phyloP scores from a whole-genome alignment of 2,329 filamentous ascomycete genomes.

The Alternaria gaisen region DNA sequence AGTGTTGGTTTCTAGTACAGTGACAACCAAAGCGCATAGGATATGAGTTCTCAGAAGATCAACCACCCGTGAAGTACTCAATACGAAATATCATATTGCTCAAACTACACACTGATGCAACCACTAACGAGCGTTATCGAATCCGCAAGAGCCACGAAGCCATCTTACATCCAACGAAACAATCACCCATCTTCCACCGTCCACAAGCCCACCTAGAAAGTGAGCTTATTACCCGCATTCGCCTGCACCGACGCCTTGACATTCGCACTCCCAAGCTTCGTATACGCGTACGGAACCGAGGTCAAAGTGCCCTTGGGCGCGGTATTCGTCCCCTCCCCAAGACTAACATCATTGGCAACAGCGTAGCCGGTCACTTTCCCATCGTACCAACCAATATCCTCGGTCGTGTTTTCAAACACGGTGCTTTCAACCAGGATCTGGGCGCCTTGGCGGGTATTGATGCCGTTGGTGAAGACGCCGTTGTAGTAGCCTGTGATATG shows the following conservation, averaged over 20 bases:
- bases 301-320: conserved; percentile 47
- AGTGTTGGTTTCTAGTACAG: no score
- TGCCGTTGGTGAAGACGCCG: conserved; percentile 49
- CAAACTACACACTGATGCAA: no score
- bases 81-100: no score
- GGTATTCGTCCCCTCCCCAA: conserved; percentile 43
- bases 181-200: fast-evolving
- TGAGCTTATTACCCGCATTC: neutral
- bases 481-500: conserved; percentile 41
- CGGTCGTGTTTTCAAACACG: neutral
- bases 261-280: conserved; percentile 26
- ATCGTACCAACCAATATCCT: conserved; percentile 45
- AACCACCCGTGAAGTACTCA: fast-evolving
- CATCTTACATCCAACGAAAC: no score
- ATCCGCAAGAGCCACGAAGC: no score
- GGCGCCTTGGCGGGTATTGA: conserved; percentile 55
- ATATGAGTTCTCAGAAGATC: fast-evolving
- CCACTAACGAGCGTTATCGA: no score
- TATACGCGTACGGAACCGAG: conserved; percentile 45
- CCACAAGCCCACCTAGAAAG: neutral
- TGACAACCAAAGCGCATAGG: no score
- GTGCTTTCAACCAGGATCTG: conserved; percentile 54
- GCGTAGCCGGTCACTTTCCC: conserved; percentile 51
- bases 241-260: neutral
- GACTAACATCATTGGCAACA: conserved; percentile 49